These are phyloP conservation scores for Biancaea sappan DNA, from an alignment of 306 rosid genomes.

Conservation along the genomic window DNA sequence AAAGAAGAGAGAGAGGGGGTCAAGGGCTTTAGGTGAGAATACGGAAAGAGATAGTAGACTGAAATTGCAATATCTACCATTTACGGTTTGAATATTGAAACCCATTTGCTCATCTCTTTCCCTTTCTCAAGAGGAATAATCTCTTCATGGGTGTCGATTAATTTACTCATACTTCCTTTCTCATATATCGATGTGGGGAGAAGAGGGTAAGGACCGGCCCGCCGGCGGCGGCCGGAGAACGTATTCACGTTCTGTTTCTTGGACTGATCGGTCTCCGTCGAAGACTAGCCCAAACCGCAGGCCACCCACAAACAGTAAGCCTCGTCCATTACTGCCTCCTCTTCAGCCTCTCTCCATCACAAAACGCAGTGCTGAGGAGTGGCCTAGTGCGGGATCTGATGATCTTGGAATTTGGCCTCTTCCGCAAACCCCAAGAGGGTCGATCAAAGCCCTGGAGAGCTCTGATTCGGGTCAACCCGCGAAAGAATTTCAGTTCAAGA, in stretches of 20 bases:
- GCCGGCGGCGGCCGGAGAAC: constrained; percentile 29
- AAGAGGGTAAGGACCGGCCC: constrained; percentile 45
- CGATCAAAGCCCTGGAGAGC: constrained; percentile 27
- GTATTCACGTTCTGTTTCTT: constrained; percentile 66
- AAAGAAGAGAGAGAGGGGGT: constrained; percentile 41
- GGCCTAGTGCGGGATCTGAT: constrained; percentile 93
- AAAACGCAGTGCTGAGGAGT: constrained; percentile 55
- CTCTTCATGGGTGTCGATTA: constrained; percentile 50
- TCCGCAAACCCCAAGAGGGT: constrained; percentile 78
- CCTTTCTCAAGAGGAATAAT: constrained; percentile 39
- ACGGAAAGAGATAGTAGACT: not conserved
- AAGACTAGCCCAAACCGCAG: constrained; percentile 47
- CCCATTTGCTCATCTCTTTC: constrained; percentile 22
- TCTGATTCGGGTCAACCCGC: constrained; percentile 45
- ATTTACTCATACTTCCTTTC: constrained; percentile 7
- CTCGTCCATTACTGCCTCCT: constrained; percentile 64
- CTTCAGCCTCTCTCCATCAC: constrained; percentile 83
- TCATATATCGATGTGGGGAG: constrained; percentile 51
- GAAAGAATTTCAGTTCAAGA: constrained; percentile 69
- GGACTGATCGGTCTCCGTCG: constrained; percentile 76
- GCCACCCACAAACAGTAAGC: constrained; percentile 51
- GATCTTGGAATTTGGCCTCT: constrained; percentile 90
- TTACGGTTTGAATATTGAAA: constrained; percentile 18
- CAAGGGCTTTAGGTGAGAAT: constrained; percentile 78
- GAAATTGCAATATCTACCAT: constrained; percentile 42